Percentiles rank a stretch among this genome's conserved stretches.
These are phyloP conservation scores for Mychonastes homosphaera DNA, from an alignment of 139 green algal species.

Conservation along the genomic window DNA sequence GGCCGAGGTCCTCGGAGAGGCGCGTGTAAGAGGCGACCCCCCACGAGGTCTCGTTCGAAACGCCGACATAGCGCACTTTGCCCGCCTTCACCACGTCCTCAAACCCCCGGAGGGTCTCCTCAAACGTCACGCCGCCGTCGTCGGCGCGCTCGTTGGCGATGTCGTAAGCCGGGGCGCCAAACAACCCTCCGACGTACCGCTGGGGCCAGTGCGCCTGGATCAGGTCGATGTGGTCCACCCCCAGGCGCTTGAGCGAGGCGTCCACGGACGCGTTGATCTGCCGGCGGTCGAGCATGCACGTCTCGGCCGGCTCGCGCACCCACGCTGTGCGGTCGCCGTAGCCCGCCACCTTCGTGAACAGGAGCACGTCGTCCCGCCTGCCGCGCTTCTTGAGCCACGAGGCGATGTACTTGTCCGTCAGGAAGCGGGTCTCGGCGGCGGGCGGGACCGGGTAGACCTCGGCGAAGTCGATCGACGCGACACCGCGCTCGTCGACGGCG, in stretches of 20 bases:
- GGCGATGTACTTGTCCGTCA: constrained; percentile 72
- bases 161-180: constrained; percentile 65
- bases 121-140: constrained; percentile 58
- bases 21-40: constrained; percentile 65
- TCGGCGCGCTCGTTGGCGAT: constrained; percentile 32
- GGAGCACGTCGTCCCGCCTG: constrained; percentile 57
- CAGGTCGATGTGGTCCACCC: constrained; percentile 81
- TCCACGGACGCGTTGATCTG: constrained; percentile 60
- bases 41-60: constrained; percentile 84
- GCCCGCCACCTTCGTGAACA: constrained; percentile 77
- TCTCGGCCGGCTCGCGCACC: constrained; percentile 28
- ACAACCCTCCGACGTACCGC: constrained; percentile 30
- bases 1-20: constrained; percentile 31
- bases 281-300: constrained; percentile 24
- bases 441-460: constrained; percentile 74
- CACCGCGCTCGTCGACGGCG: constrained; percentile 25
- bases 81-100: constrained; percentile 67
- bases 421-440: constrained; percentile 13
- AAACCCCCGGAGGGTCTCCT: constrained; percentile 75
- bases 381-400: constrained; percentile 59
- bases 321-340: constrained; percentile 46
- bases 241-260: constrained; percentile 44
- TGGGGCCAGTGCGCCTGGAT: constrained; percentile 68
- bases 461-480: constrained; percentile 71
- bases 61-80: constrained; percentile 83